Percentiles rank a stretch among this genome's conserved stretches.
Evolutionary conservation across 2,329 filamentous ascomycete species (phyloP).

Genomic region (Colletotrichum horii): DNA sequence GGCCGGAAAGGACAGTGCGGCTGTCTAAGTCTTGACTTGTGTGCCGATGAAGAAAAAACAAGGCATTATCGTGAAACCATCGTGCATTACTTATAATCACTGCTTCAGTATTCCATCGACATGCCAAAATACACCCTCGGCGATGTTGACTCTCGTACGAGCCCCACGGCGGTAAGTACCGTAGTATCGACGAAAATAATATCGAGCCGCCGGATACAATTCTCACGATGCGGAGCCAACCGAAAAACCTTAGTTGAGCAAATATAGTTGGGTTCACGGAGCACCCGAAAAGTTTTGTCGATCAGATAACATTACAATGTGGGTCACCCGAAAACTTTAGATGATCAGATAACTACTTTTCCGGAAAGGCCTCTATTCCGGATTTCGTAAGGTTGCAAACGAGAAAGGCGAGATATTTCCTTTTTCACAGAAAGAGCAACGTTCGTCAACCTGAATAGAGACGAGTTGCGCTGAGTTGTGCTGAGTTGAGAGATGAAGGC

Average conservation of each 20-base stretch:
- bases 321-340: not conserved
- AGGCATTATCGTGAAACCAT: not conserved
- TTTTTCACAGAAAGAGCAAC: rapidly evolving
- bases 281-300: not conserved
- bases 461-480: not conserved
- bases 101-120: not conserved
- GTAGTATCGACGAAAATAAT: not conserved
- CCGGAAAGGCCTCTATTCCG: not conserved
- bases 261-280: not conserved
- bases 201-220: not conserved
- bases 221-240: not conserved
- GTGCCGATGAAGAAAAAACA: not conserved
- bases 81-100: not conserved
- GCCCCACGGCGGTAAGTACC: not conserved
- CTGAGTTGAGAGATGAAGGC: not conserved
- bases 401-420: not conserved
- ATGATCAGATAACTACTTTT: not conserved
- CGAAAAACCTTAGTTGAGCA: not conserved
- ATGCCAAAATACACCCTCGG: not conserved
- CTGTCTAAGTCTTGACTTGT: not conserved
- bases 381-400: not conserved
- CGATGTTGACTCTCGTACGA: not conserved
- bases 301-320: not conserved
- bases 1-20: not conserved
- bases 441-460: not conserved